Conservation (phyloP, 495 filamentous ascomycete species). For the Podospora conica region DNA sequence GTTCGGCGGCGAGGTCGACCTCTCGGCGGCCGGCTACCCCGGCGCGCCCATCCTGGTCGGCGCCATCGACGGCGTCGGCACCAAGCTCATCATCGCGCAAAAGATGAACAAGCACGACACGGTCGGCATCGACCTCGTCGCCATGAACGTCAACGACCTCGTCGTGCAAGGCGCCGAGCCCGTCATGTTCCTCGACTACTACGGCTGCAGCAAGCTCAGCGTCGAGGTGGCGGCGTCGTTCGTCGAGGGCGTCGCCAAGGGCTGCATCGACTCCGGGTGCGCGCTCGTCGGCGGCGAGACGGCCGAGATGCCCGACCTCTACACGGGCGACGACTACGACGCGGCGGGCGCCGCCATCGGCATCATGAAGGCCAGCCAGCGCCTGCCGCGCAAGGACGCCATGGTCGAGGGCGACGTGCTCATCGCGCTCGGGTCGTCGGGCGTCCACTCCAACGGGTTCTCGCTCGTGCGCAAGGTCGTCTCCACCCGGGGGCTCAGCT, state of each 20-base stretch:
- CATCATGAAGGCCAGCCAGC: slow-evolving; percentile 59
- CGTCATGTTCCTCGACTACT: slow-evolving; percentile 93
- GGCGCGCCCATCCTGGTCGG: slow-evolving; percentile 73
- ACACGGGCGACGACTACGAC: slow-evolving; percentile 77
- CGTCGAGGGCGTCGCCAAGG: slow-evolving; percentile 78
- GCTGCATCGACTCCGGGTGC: slow-evolving; percentile 74
- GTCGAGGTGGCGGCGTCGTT: slow-evolving; percentile 70
- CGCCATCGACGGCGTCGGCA: slow-evolving; percentile 93
- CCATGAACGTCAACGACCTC: slow-evolving; percentile 98
- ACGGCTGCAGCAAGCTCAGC: slow-evolving; percentile 80
- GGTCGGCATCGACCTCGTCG: slow-evolving; percentile 91
- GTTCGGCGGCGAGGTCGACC: slow-evolving; percentile 85
- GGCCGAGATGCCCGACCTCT: slow-evolving; percentile 95
- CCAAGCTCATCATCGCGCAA: slow-evolving; percentile 92
- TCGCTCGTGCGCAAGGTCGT: slow-evolving; percentile 87
- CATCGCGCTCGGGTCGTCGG: slow-evolving; percentile 73
- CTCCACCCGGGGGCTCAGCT: slow-evolving; percentile 60
- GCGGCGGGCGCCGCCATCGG: slow-evolving; percentile 84
- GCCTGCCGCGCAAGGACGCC: slow-evolving; percentile 65
- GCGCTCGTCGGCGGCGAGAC: slow-evolving; percentile 95
- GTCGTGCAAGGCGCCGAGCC: slow-evolving; percentile 93
- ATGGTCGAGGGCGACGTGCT: slow-evolving; percentile 82
- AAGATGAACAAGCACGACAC: slow-evolving; percentile 82
- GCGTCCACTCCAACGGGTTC: slow-evolving; percentile 92
- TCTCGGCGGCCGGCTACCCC: slow-evolving; percentile 68